These are phyloP conservation scores for Monilinia aucupariae DNA, from an alignment of 2,329 filamentous ascomycete genomes.

Conservation along the genomic window DNA sequence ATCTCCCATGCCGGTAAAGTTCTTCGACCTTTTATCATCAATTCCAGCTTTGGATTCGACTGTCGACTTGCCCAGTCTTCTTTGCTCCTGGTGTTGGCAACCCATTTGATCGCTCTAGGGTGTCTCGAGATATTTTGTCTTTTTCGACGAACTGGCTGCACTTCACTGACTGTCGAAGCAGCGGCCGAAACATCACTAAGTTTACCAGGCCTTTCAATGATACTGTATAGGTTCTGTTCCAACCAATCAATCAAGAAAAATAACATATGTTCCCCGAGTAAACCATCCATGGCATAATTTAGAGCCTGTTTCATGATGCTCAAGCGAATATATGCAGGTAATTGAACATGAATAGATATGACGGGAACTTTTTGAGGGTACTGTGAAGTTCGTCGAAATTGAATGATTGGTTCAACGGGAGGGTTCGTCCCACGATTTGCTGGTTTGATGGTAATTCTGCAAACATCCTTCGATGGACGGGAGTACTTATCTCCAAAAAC, in stretches of 20 bases:
- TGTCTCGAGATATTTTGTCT: conserved; percentile 39
- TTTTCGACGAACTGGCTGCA: conserved; percentile 27
- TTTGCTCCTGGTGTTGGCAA: conserved; percentile 52
- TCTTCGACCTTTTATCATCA: conserved; percentile 68
- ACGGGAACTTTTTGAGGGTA: conserved; percentile 69
- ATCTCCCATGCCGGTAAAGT: conserved; percentile 83
- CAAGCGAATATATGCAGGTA: conserved; percentile 90
- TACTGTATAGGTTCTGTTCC: conserved; percentile 73
- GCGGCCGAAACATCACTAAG: conserved; percentile 80
- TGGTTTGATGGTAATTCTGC: conserved; percentile 61
- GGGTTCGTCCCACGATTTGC: conserved; percentile 47
- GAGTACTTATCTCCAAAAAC: conserved; percentile 75
- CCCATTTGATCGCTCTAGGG: conserved; percentile 60
- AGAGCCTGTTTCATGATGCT: conserved; percentile 78
- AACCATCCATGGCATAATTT: conserved; percentile 60
- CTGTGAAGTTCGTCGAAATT: conserved; percentile 64
- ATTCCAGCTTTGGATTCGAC: conserved; percentile 56
- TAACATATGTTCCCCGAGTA: conserved; percentile 82
- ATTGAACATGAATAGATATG: conserved; percentile 60
- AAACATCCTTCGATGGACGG: conserved; percentile 55
- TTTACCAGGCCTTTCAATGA: conserved; percentile 78
- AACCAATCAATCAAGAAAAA: conserved; percentile 90
- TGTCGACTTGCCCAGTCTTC: conserved; percentile 68
- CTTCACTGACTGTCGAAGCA: conserved; percentile 58
- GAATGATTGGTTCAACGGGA: conserved; percentile 50